Conservation (phyloP, 2,329 filamentous ascomycete genomes). For the Aspergillus versicolor region DNA sequence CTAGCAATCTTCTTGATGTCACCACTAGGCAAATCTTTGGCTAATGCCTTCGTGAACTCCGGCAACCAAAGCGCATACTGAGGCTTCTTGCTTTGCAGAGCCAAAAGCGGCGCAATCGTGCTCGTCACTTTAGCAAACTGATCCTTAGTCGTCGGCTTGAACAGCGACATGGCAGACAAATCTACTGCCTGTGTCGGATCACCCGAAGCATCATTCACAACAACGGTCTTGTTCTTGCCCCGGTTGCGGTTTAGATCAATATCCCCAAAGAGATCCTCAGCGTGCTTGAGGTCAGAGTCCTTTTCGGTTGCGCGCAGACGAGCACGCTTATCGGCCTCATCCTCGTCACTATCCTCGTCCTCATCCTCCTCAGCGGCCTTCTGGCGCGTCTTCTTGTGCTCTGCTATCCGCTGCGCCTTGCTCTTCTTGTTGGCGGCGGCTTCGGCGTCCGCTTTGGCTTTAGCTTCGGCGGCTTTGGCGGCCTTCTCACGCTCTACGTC, state of each 20-base stretch:
- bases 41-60: conserved; percentile 84
- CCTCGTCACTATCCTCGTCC: conserved; percentile 59
- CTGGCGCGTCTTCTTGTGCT: conserved; percentile 64
- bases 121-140: conserved; percentile 81
- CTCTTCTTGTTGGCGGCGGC: conserved; percentile 88
- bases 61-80: conserved; percentile 88
- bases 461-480: conserved; percentile 78
- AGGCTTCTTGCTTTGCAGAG: conserved; percentile 75
- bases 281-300: conserved; percentile 84
- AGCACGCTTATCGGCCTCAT: conserved; percentile 69
- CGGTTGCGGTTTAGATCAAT: conserved; percentile 68
- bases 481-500: conserved; percentile 96
- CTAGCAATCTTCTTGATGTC: conserved; percentile 97
- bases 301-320: conserved; percentile 78
- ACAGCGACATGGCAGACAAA: conserved; percentile 74
- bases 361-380: conserved; percentile 52
- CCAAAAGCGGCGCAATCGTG: conserved; percentile 75
- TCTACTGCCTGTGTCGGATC: conserved; percentile 78
- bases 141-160: conserved; percentile 83
- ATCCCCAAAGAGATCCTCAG: conserved; percentile 83
- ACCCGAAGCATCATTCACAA: conserved; percentile 63
- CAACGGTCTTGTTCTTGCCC: conserved; percentile 62
- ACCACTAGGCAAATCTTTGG: conserved; percentile 82
- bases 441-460: conserved; percentile 85
- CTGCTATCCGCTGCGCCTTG: conserved; percentile 81